Evolutionary conservation across 2,329 filamentous ascomycete species (phyloP), one percentile per base, ranked within the genome.

Genomic region (Aplosporella prunicola): DNA sequence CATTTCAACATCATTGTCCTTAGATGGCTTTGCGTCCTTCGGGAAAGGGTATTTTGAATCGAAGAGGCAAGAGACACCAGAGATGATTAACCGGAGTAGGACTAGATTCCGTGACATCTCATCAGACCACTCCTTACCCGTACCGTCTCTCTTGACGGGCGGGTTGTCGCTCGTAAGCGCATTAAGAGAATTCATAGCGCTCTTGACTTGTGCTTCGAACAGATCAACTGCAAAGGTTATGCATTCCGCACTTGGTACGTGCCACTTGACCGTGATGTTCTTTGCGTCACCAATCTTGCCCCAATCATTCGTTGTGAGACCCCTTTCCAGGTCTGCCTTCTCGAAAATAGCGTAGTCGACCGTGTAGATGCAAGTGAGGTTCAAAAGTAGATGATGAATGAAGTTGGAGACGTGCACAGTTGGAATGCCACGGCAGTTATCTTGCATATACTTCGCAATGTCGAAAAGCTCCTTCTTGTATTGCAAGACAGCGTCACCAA

Each of bases 111-210:
- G 72, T 2, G 87, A 89, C 18, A 96, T 81, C 57, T 98, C 93
- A 56, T 98, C 91, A 0, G 89, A 95, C 91, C 91, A 98, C 51
- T 95, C 89, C 61, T 96, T 98, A 49, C 93, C 93, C 57, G 89
- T 94, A 24, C 91, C 91, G 47, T 88, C 89, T 40, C 89, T 76
- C 58, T 87, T 93, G 36, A 96, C 80, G 2, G 78, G 80, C 1
- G 87, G 81, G 23, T 81, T 74, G 30, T 85, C 79, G 44, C 83
- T 80, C 53, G 86, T 93, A n/a, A 98, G 71, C 6, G 80, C 74
- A 44, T 76, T 74, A 9, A 98, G 64, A 43, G 85, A 78, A 41
- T 78, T 68, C 43, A 89, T 73, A 2, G 89, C 88, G 26, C 76
- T 78, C 40, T 76, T 76, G 5, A 82, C 80, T 58, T 96, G 88